Evolutionary conservation across 768 basidiomycete genomes (phyloP).

Genomic region (Leccinum broughii): DNA sequence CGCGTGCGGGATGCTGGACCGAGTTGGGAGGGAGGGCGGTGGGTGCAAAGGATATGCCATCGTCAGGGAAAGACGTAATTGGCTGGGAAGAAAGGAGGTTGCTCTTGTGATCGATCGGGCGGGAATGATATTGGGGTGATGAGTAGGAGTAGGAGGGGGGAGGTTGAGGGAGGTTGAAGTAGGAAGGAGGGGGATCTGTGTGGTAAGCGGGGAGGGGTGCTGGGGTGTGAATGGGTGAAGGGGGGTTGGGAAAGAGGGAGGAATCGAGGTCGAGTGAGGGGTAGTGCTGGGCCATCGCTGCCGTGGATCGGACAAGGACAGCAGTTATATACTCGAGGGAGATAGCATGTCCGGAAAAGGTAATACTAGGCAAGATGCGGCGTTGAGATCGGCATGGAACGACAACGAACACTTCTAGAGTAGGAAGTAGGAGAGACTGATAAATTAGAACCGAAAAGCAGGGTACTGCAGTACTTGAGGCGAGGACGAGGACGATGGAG

Average conservation of each 20-base stretch:
- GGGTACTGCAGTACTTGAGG: not conserved
- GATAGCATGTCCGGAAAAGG: slow-evolving; percentile 16
- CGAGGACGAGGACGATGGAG: not conserved
- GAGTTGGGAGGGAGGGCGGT: not conserved
- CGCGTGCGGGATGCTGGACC: slow-evolving; percentile 20
- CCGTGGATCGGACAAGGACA: slow-evolving; percentile 5
- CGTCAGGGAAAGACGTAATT: slow-evolving; percentile 23
- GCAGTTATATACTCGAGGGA: slow-evolving; percentile 20
- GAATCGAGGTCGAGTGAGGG: slow-evolving; percentile 10
- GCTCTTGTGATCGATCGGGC: slow-evolving; percentile 4
- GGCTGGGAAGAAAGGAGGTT: slow-evolving; percentile 2
- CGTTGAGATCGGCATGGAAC: slow-evolving; percentile 21
- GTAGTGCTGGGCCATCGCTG: slow-evolving; percentile 24
- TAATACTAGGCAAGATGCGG: not conserved
- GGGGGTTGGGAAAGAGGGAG: slow-evolving; percentile 9
- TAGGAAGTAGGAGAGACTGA: not conserved
- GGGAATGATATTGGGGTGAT: not conserved
- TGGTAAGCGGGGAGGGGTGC: slow-evolving; percentile 10
- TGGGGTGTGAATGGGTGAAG: not conserved
- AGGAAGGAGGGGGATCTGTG: slow-evolving; percentile 13
- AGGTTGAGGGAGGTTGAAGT: not conserved
- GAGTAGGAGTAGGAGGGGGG: slow-evolving; percentile 6
- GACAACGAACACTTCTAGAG: slow-evolving; percentile 7
- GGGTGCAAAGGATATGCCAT: slow-evolving; percentile 22
- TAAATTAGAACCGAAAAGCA: not conserved